A percentile compares a stretch with the other conserved stretches of the same genome.
Evolutionary conservation across 2,329 filamentous ascomycete species (phyloP).

Genomic region (Colletotrichum echinochloae): DNA sequence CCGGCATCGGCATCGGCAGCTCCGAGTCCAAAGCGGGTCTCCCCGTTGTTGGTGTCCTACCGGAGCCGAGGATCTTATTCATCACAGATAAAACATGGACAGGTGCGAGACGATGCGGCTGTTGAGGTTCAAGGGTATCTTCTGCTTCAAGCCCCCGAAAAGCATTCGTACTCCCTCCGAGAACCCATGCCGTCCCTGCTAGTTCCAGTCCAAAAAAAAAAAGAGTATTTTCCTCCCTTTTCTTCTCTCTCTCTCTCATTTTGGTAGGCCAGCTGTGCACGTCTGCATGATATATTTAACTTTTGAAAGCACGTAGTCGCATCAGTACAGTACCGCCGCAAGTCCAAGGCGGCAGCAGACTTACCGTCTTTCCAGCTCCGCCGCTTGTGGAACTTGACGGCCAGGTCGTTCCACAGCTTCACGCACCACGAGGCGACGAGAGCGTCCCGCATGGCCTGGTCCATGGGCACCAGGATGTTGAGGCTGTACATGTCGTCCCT

Average conservation of each 20-base stretch:
- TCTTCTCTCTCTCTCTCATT: not conserved
- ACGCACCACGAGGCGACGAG: constrained; percentile 52
- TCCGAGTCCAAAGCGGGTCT: constrained; percentile 20
- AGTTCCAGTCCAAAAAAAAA: not conserved
- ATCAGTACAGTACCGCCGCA: not conserved
- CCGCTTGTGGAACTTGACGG: constrained; percentile 36
- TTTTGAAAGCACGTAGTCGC: not conserved
- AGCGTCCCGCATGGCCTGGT: constrained; percentile 47
- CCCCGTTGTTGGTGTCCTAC: not conserved
- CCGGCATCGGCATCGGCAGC: constrained; percentile 37
- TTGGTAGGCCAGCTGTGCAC: constrained; percentile 19
- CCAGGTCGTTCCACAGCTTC: constrained; percentile 50
- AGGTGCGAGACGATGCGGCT: not conserved
- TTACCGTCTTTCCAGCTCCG: constrained; percentile 35
- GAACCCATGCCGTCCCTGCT: not conserved
- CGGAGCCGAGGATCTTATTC: not conserved
- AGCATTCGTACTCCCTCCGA: too few species aligned
- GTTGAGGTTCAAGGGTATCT: not conserved
- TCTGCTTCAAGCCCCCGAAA: too few species aligned
- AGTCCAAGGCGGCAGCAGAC: not conserved
- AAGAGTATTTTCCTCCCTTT: not conserved
- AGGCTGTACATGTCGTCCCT: constrained; percentile 47
- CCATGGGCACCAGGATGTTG: constrained; percentile 49
- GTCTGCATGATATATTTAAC: constrained; percentile 34
- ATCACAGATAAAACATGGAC: not conserved